Conservation (phyloP, 2,329 filamentous ascomycete genomes). For the Fusarium xylarioides region DNA sequence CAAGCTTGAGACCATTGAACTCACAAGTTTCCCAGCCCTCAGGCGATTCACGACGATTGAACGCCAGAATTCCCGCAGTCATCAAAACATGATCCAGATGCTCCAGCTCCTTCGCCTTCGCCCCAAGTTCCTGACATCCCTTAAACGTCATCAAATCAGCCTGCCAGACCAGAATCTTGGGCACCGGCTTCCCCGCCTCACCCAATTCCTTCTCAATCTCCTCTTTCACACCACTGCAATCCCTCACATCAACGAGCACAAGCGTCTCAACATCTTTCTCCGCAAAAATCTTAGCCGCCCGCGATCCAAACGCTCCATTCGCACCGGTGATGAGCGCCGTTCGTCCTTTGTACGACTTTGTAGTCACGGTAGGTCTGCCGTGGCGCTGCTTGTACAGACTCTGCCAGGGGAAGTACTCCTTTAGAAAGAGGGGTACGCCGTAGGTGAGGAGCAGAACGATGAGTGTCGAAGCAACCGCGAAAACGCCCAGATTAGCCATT, state of each 20-base stretch:
- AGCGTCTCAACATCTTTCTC: constrained; percentile 47
- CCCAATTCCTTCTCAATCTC: constrained; percentile 47
- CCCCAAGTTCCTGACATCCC: constrained; percentile 46
- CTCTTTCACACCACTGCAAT: constrained; percentile 45
- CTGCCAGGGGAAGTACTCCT: constrained; percentile 49
- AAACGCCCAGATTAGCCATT: constrained; percentile 27
- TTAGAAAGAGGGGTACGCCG: constrained; percentile 45
- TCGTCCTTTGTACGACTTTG: constrained; percentile 49
- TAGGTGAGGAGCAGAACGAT: constrained; percentile 37
- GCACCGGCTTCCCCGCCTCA: constrained; percentile 36
- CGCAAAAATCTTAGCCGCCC: constrained; percentile 50
- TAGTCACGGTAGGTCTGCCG: constrained; percentile 46
- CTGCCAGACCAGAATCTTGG: constrained; percentile 49
- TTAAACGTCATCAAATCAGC: constrained; percentile 50
- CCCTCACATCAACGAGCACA: constrained; percentile 49
- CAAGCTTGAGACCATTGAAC: neutral
- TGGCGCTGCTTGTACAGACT: constrained; percentile 46
- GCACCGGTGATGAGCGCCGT: constrained; percentile 50
- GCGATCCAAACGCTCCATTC: constrained; percentile 49
- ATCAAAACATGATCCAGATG: constrained; percentile 49
- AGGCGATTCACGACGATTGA: constrained; percentile 48
- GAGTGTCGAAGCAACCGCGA: constrained; percentile 22
- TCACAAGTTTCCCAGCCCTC: constrained; percentile 52
- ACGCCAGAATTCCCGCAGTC: constrained; percentile 51
- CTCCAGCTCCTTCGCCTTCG: constrained; percentile 41